phyloP scores from a whole-genome alignment of 768 basidiomycete genomes.

The Butyriboletus loyo region DNA sequence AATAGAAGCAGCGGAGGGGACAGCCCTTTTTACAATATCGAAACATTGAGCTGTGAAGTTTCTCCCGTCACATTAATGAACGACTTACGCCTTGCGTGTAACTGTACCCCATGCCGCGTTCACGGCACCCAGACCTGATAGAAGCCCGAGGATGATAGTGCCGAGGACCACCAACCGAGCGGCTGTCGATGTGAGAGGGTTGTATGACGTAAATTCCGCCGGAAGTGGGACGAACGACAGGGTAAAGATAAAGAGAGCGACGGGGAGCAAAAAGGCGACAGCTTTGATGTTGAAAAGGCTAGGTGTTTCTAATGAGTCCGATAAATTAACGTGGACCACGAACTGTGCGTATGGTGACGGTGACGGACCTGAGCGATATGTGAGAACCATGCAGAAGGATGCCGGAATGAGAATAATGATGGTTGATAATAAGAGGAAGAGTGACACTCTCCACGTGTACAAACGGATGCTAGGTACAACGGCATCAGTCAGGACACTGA shows the following conservation, averaged over 20 bases:
- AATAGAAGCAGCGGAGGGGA: conserved; percentile 34
- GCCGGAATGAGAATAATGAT: conserved; percentile 69
- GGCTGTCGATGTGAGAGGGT: conserved; percentile 46
- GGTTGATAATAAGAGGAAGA: conserved; percentile 54
- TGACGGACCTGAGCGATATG: conserved; percentile 36
- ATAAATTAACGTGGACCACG: background rate
- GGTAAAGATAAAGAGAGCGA: conserved; percentile 52
- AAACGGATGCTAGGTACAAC: conserved; percentile 48
- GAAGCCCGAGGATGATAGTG: conserved; percentile 70
- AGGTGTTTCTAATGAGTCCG: conserved; percentile 20
- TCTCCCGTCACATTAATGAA: conserved; percentile 12
- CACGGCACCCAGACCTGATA: conserved; percentile 79
- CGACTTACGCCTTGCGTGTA: conserved; percentile 24
- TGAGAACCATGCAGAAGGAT: conserved; percentile 57
- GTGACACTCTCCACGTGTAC: conserved; percentile 66
- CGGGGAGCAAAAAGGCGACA: conserved; percentile 41
- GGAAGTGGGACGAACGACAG: conserved; percentile 73
- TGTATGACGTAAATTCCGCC: conserved; percentile 38
- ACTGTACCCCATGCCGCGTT: conserved; percentile 55
- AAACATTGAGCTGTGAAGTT: conserved; percentile 5
- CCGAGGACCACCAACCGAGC: conserved; percentile 73
- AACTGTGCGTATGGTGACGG: background rate
- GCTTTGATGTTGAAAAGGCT: conserved; percentile 20
- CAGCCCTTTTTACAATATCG: conserved; percentile 15
- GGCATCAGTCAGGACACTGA: conserved; percentile 1